A percentile compares a stretch with the other conserved stretches of the same genome.
Conservation (phyloP, 169 alveolate species). For the Plasmodium gallinaceum region DNA sequence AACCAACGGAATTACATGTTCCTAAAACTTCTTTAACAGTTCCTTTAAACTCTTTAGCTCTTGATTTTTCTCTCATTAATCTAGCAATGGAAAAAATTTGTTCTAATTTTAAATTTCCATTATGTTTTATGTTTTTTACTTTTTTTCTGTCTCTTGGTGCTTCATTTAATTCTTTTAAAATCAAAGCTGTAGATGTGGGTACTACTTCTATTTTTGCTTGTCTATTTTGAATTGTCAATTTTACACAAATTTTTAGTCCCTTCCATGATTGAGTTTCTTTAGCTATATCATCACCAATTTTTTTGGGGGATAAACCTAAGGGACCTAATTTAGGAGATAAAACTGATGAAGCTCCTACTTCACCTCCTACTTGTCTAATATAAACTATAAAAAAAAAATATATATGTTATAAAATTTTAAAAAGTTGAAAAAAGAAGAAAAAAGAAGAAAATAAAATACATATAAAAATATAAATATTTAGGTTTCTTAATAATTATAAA, state of each 20-base stretch:
- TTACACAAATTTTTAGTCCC: constrained; percentile 96
- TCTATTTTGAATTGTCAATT: constrained; percentile 93
- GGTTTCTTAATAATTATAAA: too few relatives aligned
- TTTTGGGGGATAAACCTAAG: constrained; percentile 96
- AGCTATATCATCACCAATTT: constrained; percentile 98
- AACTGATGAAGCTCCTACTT: constrained; percentile 97
- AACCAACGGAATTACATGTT: constrained; percentile 97
- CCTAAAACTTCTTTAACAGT: constrained; percentile 98
- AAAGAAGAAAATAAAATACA: too few relatives aligned
- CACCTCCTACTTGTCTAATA: constrained; percentile 98
- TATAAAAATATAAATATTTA: too few relatives aligned
- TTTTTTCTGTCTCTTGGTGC: constrained; percentile 97
- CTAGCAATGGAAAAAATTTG: constrained; percentile 94
- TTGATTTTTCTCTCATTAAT: constrained; percentile 91
- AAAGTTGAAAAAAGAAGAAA: neutral
- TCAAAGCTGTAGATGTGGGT: constrained; percentile 96
- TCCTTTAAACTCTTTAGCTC: constrained; percentile 95
- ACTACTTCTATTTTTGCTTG: constrained; percentile 94
- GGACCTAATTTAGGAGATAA: constrained; percentile 99
- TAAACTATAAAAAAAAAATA: constrained; percentile 84
- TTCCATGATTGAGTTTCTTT: constrained; percentile 97
- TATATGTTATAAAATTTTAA: neutral
- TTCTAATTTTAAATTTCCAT: constrained; percentile 96
- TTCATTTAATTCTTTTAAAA: constrained; percentile 96
- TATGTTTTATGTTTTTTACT: constrained; percentile 95